Percentiles rank a stretch among this genome's conserved stretches.
Conservation (phyloP, 139 green algal genomes). For the Zygnema circumcarinatum region DNA sequence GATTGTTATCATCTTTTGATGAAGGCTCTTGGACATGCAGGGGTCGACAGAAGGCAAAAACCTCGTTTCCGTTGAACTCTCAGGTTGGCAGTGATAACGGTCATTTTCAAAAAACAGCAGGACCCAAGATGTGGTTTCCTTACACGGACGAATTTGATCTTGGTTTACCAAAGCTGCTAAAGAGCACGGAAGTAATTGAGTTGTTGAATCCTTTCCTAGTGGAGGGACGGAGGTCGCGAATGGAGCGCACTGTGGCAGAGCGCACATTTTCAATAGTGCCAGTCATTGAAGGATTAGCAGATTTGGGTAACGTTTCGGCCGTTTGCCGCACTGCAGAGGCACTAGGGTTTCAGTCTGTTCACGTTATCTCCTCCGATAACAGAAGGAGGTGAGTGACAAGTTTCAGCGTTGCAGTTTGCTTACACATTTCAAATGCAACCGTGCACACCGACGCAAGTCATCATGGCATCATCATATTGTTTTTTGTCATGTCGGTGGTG, state of each 20-base stretch:
- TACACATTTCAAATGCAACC: no score
- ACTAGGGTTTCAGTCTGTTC: constrained; percentile 52
- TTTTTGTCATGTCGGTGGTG: no score
- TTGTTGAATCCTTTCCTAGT: constrained; percentile 57
- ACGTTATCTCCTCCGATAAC: constrained; percentile 14
- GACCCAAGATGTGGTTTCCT: not conserved
- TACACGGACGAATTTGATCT: not conserved
- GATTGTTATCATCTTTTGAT: no score
- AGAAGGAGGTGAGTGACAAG: constrained; percentile 2
- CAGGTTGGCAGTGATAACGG: not conserved
- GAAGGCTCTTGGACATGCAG: not conserved
- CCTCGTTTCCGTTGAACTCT: not conserved
- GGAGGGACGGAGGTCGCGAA: constrained; percentile 35
- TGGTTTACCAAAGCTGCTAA: constrained; percentile 1
- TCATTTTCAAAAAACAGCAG: not conserved
- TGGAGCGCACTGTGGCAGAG: constrained; percentile 21
- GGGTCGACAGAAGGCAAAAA: not conserved
- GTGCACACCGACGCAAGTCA: no score
- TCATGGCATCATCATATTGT: no score
- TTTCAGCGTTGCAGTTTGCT: no score
- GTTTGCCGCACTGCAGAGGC: constrained; percentile 58
- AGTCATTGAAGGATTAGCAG: constrained; percentile 55
- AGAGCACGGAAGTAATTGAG: constrained; percentile 32
- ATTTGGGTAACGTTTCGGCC: constrained; percentile 59
- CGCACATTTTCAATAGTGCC: constrained; percentile 52